Conservation (phyloP, 2,329 filamentous ascomycete species). For the Orbilia oligospora region DNA sequence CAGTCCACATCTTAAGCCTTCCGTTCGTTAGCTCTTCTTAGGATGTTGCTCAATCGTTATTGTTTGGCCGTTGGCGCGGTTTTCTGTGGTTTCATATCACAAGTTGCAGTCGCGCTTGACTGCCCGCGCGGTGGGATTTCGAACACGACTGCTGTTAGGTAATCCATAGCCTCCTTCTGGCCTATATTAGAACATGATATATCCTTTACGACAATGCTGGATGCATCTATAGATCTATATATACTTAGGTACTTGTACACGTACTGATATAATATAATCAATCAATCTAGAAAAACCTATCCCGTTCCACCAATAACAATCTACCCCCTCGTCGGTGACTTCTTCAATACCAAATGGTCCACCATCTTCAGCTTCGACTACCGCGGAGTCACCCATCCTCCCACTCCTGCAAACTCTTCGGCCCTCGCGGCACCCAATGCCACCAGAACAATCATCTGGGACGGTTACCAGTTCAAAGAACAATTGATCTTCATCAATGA, state of each 20-base stretch:
- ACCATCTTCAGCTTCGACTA: conserved; percentile 55
- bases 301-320: conserved; percentile 50
- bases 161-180: not conserved
- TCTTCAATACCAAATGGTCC: conserved; percentile 58
- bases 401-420: conserved; percentile 28
- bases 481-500: conserved; percentile 56
- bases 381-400: conserved; percentile 36
- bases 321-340: conserved; percentile 56
- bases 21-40: not conserved
- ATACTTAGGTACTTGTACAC: not conserved
- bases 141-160: conserved; percentile 55
- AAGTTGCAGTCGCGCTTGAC: conserved; percentile 42
- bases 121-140: conserved; percentile 50
- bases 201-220: too few species aligned
- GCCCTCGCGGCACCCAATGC: conserved; percentile 28
- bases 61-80: conserved; percentile 37
- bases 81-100: conserved; percentile 24
- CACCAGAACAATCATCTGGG: conserved; percentile 42
- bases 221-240: not conserved
- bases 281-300: conserved; percentile 47
- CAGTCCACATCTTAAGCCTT: too few species aligned
- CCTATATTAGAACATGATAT: too few species aligned
- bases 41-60: conserved; percentile 29
- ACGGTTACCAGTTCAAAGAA: conserved; percentile 49
- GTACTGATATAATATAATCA: not conserved